Base-by-base conservation (phyloP, 495 filamentous ascomycete species). In the Penicillium lagena region DNA sequence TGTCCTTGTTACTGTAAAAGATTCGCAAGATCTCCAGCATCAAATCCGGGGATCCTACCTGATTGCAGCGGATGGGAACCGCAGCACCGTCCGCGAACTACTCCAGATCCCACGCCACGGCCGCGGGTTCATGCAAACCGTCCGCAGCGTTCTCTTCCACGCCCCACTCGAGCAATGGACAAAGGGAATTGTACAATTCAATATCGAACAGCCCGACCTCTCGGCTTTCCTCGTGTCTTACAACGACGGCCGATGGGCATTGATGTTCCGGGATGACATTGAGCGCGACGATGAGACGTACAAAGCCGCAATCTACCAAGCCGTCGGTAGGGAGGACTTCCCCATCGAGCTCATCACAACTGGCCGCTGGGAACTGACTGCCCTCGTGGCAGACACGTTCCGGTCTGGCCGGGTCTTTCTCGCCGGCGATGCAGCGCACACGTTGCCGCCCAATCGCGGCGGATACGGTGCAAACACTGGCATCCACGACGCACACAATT, bases 351-450 rank as follows among this genome's bases (percentile, higher is more conserved):
- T 66, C 11, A 54, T 66, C 42, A 61, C 56, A 0, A 58, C 50
- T 7, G 59, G 56, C 0, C 29, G 45, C 9, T 66, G 62, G 62
- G 57, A 63, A 6, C 33, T 63, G 0, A 55, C 46, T 6, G 57
- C 56, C 15, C 49, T 55, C 7, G 50, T 66, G 0, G 62, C 61
- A 4, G 53, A 61, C 3, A 49, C 35, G 0, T 62, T 62, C 40
- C 54, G 50, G 12, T 41, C 46, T 15, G 68, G 64, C 0, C 56
- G 71, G 12, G 52, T 75, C 27, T 68, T 77, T 43, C 49, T 76
- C 1, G 72, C 68, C 9, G 73, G 75, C 2, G 75, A 78, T 42
- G 71, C 75, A 0, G 73, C 73, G 7, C 73, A 78, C 42, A 65
- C 67, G 1, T 65, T 74, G n/a, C 67, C 66, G 5, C 72, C 73